Evolutionary conservation across 306 rosid genomes (phyloP), one percentile per base, ranked within the genome.

Genomic region (Begonia fuchsioides): DNA sequence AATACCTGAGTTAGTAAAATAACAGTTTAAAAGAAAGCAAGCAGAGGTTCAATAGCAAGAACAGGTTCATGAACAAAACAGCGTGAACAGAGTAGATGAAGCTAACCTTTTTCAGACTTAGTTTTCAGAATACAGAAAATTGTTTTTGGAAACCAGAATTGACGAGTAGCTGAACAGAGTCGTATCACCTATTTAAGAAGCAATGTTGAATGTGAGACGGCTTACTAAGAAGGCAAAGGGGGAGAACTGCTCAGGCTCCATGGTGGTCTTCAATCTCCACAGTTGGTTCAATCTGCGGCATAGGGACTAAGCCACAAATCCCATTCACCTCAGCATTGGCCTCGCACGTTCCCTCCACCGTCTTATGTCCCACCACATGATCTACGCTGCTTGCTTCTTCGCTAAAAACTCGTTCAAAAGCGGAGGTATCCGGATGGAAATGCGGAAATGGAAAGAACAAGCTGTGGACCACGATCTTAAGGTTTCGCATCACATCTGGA

Each of bases 191-290:
- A n/a, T 8, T 41, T 41, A 41, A 2, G 45, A 41, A 41, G 45
- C 45, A 41, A 26, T 26, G 5, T 26, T 8, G 35, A 26, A 8
- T 4, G 35, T 26, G 35, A 26, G 35, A 26, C 35, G 7, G 35
- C 8, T 26, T 41, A 41, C 14, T 10, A 11, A 41, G 45, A 41
- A 41, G 14, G 45, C n/a, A 5, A 41, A n/a, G 45, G 14, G 45
- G 14, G n/a, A 1, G 14, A 41, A 41, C 50, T 11, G 52, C 15
- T 66, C 55, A 48, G 49, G 71, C 68, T 43, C 85, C 93, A 59
- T 77, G 79, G 63, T 71, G 92, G 44, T 81, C 93, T 67, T 81
- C 93, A 13, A 74, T 74, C 52, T 81, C 85, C 65, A 54, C 77
- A 56, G 52, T 51, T 12, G 69, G 64, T 53, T 61, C 67, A 19